Evolutionary conservation across 2,329 filamentous ascomycete genomes (phyloP), one percentile per base, ranked within the genome.

Genomic region (Byssochlamys sp.): DNA sequence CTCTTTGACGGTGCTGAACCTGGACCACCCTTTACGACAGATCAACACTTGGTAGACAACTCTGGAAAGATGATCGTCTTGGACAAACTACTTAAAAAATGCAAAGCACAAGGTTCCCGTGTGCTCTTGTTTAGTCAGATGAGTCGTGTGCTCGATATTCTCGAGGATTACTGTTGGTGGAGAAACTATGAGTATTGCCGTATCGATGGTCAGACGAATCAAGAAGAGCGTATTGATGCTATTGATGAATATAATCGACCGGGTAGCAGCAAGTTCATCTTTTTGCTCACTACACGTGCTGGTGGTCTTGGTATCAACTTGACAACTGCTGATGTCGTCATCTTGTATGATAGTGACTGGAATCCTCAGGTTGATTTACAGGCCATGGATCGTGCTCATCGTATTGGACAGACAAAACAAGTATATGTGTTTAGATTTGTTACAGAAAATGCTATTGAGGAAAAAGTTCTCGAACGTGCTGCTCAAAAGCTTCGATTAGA

Each of bases 51-150:
- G 55, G 79, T 99, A 49, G 88, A 85, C 76, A 99, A 97, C 66
- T 86, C 94, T 1, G 94, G 91, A 25, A 99, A 99, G 77, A 99
- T 99, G 94, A 84, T 91, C 31, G 91, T 99, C 70, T 82, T 99
- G 19, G 94, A 99, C 78, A 95, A 90, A 75, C 83, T 99, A n/a
- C 10, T 80, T 99, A 54, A 86, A 82, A 67, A 85, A 91, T 52
- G 84, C 99, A 77, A 82, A 91, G 73, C 84, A 82, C 88, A 96
- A 70, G 94, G 91, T 50, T 96, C 91, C 69, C 84, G 94, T 63
- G 91, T 99, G n/a, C 83, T 99, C 57, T 97, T 99, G 66, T 99
- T 99, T 77, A 99, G 94, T 0, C 94, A 99, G 70, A 99, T 99
- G 94, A 96, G 91, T 68, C 90, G 94, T 82, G 81, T 96, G 45